Evolutionary conservation across 129 eudicot genomes (phyloP).

Genomic region (Apium graveolens): DNA sequence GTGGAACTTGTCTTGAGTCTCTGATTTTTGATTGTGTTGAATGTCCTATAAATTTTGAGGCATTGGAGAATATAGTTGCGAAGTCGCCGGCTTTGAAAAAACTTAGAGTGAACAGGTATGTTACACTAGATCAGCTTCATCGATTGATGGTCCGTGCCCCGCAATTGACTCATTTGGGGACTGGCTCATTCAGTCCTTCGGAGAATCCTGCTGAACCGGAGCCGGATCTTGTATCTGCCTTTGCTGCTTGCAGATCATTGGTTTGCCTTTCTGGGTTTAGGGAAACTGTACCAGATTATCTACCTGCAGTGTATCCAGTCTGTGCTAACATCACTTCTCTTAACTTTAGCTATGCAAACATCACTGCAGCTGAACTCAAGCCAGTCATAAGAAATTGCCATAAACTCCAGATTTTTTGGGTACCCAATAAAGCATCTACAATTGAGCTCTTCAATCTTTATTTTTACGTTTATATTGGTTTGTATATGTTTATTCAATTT

Average conservation of each 20-base stretch:
- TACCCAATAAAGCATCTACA: conserved; percentile 8
- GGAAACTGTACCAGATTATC: conserved; percentile 42
- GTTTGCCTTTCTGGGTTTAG: conserved; percentile 66
- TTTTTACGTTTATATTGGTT: neutral
- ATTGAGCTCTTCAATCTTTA: neutral
- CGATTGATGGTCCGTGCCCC: conserved; percentile 54
- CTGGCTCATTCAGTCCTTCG: conserved; percentile 46
- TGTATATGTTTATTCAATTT: neutral
- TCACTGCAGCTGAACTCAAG: conserved; percentile 42
- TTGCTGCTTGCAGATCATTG: conserved; percentile 63
- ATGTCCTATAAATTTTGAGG: conserved; percentile 40
- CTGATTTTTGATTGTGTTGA: conserved; percentile 66
- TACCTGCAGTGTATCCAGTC: conserved; percentile 43
- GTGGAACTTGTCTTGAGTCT: conserved; percentile 45
- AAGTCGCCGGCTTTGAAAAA: conserved; percentile 57
- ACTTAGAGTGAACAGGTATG: conserved; percentile 49
- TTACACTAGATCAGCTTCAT: conserved; percentile 47
- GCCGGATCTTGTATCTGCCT: conserved; percentile 50
- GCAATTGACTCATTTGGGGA: conserved; percentile 68
- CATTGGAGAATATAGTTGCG: conserved; percentile 56
- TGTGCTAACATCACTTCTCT: conserved; percentile 66
- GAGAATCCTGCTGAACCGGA: conserved; percentile 38
- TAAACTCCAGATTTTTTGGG: conserved; percentile 70
- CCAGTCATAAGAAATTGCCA: conserved; percentile 59
- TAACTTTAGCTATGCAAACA: conserved; percentile 62